phyloP scores from a whole-genome alignment of 2,329 filamentous ascomycete species.

The Nakataea oryzae region DNA sequence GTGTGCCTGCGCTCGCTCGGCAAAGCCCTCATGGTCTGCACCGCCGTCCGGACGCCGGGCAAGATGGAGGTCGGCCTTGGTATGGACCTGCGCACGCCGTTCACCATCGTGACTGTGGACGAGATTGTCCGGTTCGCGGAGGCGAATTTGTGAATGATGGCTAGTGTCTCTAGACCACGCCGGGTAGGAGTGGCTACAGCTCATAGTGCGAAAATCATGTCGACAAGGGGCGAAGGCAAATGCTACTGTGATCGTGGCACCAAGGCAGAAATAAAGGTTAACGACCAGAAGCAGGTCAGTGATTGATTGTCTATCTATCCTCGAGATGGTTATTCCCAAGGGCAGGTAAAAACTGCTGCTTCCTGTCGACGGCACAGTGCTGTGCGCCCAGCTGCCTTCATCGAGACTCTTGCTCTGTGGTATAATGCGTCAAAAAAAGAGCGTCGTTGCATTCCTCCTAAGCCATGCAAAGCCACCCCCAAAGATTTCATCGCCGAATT shows the following conservation, averaged over 20 bases:
- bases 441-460: not conserved
- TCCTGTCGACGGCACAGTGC: too few relatives aligned
- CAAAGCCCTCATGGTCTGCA: slow-evolving; percentile 42
- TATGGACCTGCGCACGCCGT: slow-evolving; percentile 26
- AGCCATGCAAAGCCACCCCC: not conserved
- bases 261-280: not conserved
- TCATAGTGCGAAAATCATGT: too few relatives aligned
- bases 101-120: slow-evolving; percentile 31
- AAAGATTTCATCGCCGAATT: not conserved
- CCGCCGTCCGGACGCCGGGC: slow-evolving; percentile 32
- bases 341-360: not conserved
- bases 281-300: not conserved
- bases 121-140: slow-evolving; percentile 35
- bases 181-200: too few relatives aligned
- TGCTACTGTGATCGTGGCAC: too few relatives aligned
- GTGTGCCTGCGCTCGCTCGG: slow-evolving; percentile 31
- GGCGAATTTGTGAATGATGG: slow-evolving; percentile 5
- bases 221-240: too few relatives aligned
- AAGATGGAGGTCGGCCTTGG: slow-evolving; percentile 24
- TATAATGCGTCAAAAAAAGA: not conserved
- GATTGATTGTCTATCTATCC: not conserved
- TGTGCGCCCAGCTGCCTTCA: not conserved
- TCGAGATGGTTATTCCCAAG: not conserved
- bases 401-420: not conserved
- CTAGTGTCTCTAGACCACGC: not conserved